Evolutionary conservation across 306 rosid species (phyloP).

Genomic region (Lathyrus aphaca): DNA sequence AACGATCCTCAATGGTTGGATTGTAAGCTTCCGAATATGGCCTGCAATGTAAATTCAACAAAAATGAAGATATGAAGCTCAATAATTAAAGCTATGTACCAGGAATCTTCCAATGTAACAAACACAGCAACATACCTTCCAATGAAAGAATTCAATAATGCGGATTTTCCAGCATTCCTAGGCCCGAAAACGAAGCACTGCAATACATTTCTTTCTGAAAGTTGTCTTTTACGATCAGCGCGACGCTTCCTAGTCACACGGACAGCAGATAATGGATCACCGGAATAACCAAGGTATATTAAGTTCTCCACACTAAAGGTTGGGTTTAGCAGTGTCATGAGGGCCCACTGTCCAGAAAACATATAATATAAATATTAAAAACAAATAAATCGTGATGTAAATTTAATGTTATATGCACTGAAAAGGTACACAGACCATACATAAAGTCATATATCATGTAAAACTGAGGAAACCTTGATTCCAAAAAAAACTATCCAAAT

Average conservation of each 20-base stretch:
- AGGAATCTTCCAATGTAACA: slow-evolving; percentile 19
- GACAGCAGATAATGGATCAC: slow-evolving; percentile 76
- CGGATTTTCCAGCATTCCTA: slow-evolving; percentile 89
- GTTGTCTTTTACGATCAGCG: slow-evolving; percentile 86
- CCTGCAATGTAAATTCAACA: slow-evolving; percentile 54
- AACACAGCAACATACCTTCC: slow-evolving; percentile 62
- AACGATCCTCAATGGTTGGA: slow-evolving; percentile 73
- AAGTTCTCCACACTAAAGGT: slow-evolving; percentile 79
- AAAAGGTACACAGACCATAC: slow-evolving; percentile 8
- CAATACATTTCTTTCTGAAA: slow-evolving; percentile 74
- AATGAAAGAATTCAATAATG: slow-evolving; percentile 77
- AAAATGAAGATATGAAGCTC: slow-evolving; percentile 8
- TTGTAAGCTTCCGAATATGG: slow-evolving; percentile 58
- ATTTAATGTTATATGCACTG: slow-evolving; percentile 13
- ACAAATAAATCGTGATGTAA: slow-evolving; percentile 3
- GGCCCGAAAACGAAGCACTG: slow-evolving; percentile 98
- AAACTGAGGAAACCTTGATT: slow-evolving; percentile 11
- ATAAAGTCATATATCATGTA: neutral
- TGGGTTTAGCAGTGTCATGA: slow-evolving; percentile 91
- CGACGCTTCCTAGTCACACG: slow-evolving; percentile 85
- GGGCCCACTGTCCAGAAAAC: slow-evolving; percentile 77
- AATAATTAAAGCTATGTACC: slow-evolving; percentile 1
- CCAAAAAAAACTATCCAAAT: slow-evolving; percentile 16
- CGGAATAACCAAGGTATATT: slow-evolving; percentile 82
- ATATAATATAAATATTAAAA: slow-evolving; percentile 27